A percentile compares a stretch with the other conserved stretches of the same genome.
These are phyloP conservation scores for Jackrogersella minutella DNA, from an alignment of 495 filamentous ascomycete genomes.

Conservation along the genomic window DNA sequence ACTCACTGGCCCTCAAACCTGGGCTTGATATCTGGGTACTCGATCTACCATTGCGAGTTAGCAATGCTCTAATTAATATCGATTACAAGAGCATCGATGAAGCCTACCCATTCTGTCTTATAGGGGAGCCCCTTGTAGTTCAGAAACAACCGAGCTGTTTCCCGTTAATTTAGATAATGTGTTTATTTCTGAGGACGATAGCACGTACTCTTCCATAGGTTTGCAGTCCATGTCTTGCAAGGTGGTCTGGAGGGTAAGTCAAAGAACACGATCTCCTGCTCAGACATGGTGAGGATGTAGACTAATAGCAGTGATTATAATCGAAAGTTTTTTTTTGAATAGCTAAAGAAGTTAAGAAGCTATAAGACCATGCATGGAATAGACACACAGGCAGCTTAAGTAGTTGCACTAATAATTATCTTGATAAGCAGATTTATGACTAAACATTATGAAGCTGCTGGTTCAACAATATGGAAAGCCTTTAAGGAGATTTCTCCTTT, in stretches of 20 bases:
- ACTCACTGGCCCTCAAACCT: constrained; percentile 56
- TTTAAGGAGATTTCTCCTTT: not conserved
- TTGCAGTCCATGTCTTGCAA: constrained; percentile 62
- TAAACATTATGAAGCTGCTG: not conserved
- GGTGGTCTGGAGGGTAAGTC: constrained; percentile 62
- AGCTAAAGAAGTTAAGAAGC: not conserved
- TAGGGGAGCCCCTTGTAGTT: constrained; percentile 71
- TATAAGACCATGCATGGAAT: too few species aligned
- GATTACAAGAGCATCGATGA: not conserved
- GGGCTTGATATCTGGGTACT: constrained; percentile 67
- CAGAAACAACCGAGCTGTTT: constrained; percentile 62
- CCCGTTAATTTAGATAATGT: not conserved
- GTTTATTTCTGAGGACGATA: not conserved
- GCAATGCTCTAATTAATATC: not conserved
- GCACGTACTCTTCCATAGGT: constrained; percentile 68
- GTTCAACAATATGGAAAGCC: not conserved
- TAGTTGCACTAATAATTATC: constrained; percentile 1
- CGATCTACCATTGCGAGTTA: constrained; percentile 39
- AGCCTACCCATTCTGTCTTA: constrained; percentile 65
- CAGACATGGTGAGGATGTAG: constrained; percentile 20
- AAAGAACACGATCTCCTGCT: constrained; percentile 55
- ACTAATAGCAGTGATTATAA: not conserved
- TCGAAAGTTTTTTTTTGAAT: too few species aligned
- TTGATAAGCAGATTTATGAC: not conserved
- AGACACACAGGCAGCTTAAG: not conserved